Evolutionary conservation across 495 filamentous ascomycete species (phyloP), one percentile per base, ranked within the genome.

Genomic region (Neurospora intermedia): DNA sequence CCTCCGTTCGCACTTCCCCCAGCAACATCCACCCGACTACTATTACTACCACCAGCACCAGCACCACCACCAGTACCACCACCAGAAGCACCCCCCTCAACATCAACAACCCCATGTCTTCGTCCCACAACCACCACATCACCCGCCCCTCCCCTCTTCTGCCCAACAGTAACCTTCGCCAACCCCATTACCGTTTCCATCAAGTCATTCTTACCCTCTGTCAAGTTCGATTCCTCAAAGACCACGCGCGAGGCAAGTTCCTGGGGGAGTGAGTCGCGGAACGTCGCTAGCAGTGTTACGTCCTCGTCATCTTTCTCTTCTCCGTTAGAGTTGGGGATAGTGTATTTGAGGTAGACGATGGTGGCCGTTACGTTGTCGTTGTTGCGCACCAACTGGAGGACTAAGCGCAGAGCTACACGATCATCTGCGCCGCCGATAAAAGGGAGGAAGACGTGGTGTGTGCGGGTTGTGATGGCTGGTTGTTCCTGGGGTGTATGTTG

Each of bases 371-470:
- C 89, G 46, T 93, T 89, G 15, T 87, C 85, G 75, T 94, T 94
- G 75, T 94, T 94, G 76, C 89, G 87, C 1, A 89, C 91, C 1
- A 98, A 83, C 75, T 96, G 94, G 18, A 98, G 85, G 7, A 96
- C 90, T 42, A 98, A 88, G 6, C 90, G 85, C 1, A 97, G 84
- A 0, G 94, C 93, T 59, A 90, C 87, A n/a, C 88, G 89, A 78
- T 97, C 95, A 80, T 98, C 96, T 3, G 85, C 80, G 6, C 94
- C 93, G 59, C 96, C 96, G 73, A 97, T 89, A 82, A 92, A 98
- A 3, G 93, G 93, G 70, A 97, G 84, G 76, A 96, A 93, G 74
- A 99, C 85, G 75, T 97, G 94, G 78, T 97, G 94, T 40, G 88
- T 89, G 71, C 89, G 91, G 75, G 93, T 87, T 15, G 81, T 81